Conservation (phyloP, 2,329 filamentous ascomycete genomes). For the Pezicula rhizophila region DNA sequence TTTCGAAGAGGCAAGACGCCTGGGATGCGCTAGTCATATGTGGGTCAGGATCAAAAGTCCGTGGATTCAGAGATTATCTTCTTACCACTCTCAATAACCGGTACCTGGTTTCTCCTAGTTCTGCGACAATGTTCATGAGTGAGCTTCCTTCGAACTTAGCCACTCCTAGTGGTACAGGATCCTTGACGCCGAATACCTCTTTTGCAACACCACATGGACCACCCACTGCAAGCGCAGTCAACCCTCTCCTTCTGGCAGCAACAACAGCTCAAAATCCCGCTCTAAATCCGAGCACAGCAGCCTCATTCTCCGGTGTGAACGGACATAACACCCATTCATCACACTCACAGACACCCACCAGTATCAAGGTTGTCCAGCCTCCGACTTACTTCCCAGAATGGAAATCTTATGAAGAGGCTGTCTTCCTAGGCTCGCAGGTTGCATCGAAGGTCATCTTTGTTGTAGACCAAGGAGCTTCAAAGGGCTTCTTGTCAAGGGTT, state of each 20-base stretch:
- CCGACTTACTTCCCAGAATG: constrained; percentile 69
- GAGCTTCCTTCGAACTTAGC: constrained; percentile 92
- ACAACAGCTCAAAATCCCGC: constrained; percentile 54
- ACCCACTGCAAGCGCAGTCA: constrained; percentile 62
- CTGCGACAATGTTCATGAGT: constrained; percentile 93
- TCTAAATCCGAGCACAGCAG: constrained; percentile 31
- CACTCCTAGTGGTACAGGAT: constrained; percentile 82
- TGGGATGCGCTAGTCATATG: constrained; percentile 93
- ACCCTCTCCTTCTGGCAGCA: constrained; percentile 86
- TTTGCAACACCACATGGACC: constrained; percentile 44
- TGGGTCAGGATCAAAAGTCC: constrained; percentile 70
- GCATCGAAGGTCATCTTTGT: constrained; percentile 68
- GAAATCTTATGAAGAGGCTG: constrained; percentile 51
- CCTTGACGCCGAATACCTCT: constrained; percentile 67
- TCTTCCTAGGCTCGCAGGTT: constrained; percentile 67
- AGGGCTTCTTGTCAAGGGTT: constrained; percentile 61
- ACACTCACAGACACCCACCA: constrained; percentile 63
- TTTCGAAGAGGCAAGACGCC: constrained; percentile 75
- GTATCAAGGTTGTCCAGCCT: constrained; percentile 58
- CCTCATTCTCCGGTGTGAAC: constrained; percentile 21
- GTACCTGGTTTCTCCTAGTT: constrained; percentile 85
- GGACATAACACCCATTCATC: constrained; percentile 47
- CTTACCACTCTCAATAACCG: constrained; percentile 72
- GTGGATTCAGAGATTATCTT: constrained; percentile 85
- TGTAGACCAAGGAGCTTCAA: constrained; percentile 53